Conservation (phyloP, 352 stramenopile species). For the Pythium biforme region DNA sequence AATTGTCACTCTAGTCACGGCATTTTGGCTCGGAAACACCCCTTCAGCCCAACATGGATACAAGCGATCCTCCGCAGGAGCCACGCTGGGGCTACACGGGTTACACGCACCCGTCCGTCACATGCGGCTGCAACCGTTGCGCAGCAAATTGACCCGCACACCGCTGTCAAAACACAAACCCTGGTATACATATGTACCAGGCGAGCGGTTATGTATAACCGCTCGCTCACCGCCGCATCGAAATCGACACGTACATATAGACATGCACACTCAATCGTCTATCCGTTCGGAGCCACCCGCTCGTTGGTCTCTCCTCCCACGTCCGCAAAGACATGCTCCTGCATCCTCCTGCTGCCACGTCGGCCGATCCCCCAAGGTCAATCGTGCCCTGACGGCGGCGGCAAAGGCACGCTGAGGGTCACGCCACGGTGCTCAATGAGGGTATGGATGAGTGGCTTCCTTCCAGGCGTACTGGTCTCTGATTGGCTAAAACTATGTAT, state of each 20-base stretch:
- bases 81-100: no score
- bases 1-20: not conserved
- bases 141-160: no score
- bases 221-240: not conserved
- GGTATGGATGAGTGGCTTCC: not conserved
- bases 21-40: no score
- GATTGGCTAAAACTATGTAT: slow-evolving; percentile 13
- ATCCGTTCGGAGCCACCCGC: not conserved
- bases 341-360: slow-evolving; percentile 6
- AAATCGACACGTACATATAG: slow-evolving; percentile 3
- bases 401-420: slow-evolving; percentile 10
- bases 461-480: not conserved
- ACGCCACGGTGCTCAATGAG: slow-evolving; percentile 8
- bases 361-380: not conserved
- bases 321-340: slow-evolving; percentile 22
- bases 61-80: no score
- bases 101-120: no score
- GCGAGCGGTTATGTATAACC: no score
- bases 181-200: no score
- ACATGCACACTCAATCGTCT: slow-evolving; percentile 7
- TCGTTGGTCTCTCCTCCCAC: not conserved
- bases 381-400: not conserved
- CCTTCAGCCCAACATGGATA: no score
- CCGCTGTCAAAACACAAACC: no score
- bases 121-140: no score